phyloP scores from a whole-genome alignment of 176 grass and related monocot genomes.

The Aegilops bicornis region DNA sequence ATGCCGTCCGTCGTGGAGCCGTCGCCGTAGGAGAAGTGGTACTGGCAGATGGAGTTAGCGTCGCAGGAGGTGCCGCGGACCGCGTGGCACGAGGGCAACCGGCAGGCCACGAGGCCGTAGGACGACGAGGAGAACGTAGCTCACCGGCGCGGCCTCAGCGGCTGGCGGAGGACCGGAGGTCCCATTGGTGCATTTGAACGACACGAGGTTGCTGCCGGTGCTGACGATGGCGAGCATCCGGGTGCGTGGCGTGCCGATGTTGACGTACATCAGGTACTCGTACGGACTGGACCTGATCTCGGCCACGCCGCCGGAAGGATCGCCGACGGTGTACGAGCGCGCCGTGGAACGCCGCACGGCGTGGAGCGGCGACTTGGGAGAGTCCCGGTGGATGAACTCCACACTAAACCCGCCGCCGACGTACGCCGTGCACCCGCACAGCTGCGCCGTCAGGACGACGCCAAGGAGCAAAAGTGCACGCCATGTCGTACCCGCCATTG shows the following conservation, averaged over 20 bases:
- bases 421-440: not conserved
- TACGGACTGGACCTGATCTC: slow-evolving; percentile 35
- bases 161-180: too few relatives aligned
- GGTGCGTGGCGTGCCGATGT: slow-evolving; percentile 44
- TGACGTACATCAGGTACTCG: slow-evolving; percentile 45
- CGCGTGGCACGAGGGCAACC: not conserved
- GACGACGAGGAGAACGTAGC: slow-evolving; percentile 17
- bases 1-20: not conserved
- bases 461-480: not conserved
- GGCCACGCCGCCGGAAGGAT: slow-evolving; percentile 19
- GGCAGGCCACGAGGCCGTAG: slow-evolving; percentile 36
- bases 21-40: not conserved
- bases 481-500: slow-evolving; percentile 22
- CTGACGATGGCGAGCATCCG: slow-evolving; percentile 38
- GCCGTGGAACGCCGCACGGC: slow-evolving; percentile 33
- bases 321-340: not conserved
- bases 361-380: slow-evolving; percentile 40
- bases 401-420: slow-evolving; percentile 37
- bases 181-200: slow-evolving; percentile 40
- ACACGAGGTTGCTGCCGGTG: slow-evolving; percentile 68
- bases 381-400: slow-evolving; percentile 73
- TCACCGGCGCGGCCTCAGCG: not conserved
- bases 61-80: slow-evolving; percentile 29
- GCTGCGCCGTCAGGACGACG: not conserved
- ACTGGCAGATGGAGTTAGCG: slow-evolving; percentile 31